Base-by-base conservation (phyloP, 257 asterid genomes). In the Thymus mandschuricus region DNA sequence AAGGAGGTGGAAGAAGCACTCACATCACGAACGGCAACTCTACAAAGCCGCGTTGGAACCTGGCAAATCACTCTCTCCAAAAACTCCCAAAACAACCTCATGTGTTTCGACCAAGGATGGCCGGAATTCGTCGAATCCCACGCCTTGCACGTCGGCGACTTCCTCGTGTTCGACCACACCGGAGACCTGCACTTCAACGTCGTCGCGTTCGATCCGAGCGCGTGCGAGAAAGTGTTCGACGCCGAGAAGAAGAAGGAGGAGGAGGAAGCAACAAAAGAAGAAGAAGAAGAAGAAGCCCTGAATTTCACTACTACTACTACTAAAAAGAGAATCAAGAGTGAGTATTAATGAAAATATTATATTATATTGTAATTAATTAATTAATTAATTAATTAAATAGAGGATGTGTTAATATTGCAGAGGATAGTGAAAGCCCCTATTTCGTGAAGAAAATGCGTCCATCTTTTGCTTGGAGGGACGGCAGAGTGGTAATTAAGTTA, bases 21-120 rank as follows among this genome's bases (percentile, higher is more conserved):
- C 21, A 65, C 49, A 28, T 35, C 76, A 4, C 9, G 38, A 77
- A 7, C 6, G 46, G 80, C 77, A 0, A 51, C 8, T 2, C 3
- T 74, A 6, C 38, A 44, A 54, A 70, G 68, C 46, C 9, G 61
- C 0, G 49, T 8, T 12, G 78, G 80, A 0, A 55, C 2, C 0
- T 75, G 75, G 75, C 56, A 38, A 55, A 62, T 79, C 5, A 27
- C 28, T 4, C 1, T 66, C 13, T 52, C 49, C 61, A 75, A 28
- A 45, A 46, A 48, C 52, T 0, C 8, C 0, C 46, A 38, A 13
- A 13, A 12, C 2, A 75, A 50, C 0, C n/a, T 67, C 0, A 46
- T 71, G 2, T 33, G 64, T 12, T 79, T 74, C 6, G 13, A 48
- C 11, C 35, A 9, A 2, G 80, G 83, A 44, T 79, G 80, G 80